Evolutionary conservation across 2,329 filamentous ascomycete genomes (phyloP).

Genomic region (Penicillium brevicompactum): DNA sequence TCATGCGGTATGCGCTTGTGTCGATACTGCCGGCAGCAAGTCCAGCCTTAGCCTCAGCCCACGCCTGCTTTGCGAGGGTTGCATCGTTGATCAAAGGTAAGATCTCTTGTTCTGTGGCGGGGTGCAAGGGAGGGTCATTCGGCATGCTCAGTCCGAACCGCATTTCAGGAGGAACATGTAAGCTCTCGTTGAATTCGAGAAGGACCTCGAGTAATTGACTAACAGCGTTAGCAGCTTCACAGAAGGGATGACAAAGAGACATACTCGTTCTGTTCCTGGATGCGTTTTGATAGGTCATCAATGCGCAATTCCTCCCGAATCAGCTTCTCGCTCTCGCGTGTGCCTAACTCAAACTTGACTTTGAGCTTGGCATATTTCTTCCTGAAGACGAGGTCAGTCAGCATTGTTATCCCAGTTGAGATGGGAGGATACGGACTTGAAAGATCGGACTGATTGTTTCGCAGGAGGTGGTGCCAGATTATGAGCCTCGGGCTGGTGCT

Average conservation of each 20-base stretch:
- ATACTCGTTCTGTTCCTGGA: slow-evolving; percentile 92
- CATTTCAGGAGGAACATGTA: slow-evolving; percentile 73
- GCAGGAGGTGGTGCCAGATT: slow-evolving; percentile 37
- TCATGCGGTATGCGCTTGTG: slow-evolving; percentile 36
- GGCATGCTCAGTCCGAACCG: slow-evolving; percentile 68
- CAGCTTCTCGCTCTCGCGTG: slow-evolving; percentile 64
- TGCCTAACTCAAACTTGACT: slow-evolving; percentile 77
- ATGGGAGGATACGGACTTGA: slow-evolving; percentile 54
- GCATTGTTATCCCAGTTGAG: not conserved
- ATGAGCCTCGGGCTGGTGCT: slow-evolving; percentile 35
- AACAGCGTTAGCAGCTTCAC: slow-evolving; percentile 14
- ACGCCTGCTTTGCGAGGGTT: slow-evolving; percentile 34
- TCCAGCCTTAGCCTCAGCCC: slow-evolving; percentile 43
- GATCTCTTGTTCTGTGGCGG: slow-evolving; percentile 44
- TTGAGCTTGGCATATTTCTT: slow-evolving; percentile 94
- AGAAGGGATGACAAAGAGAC: slow-evolving; percentile 32
- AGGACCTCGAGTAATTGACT: slow-evolving; percentile 88
- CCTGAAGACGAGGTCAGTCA: slow-evolving; percentile 29
- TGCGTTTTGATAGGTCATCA: slow-evolving; percentile 74
- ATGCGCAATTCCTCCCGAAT: slow-evolving; percentile 83
- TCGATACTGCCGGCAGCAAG: slow-evolving; percentile 40
- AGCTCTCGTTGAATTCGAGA: slow-evolving; percentile 82
- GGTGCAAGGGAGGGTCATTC: slow-evolving; percentile 50
- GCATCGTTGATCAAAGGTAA: slow-evolving; percentile 37
- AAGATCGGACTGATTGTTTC: slow-evolving; percentile 65